Evolutionary conservation across 1,284 basidiomycete genomes (phyloP).

Genomic region (Ceratobasidium theobromae): DNA sequence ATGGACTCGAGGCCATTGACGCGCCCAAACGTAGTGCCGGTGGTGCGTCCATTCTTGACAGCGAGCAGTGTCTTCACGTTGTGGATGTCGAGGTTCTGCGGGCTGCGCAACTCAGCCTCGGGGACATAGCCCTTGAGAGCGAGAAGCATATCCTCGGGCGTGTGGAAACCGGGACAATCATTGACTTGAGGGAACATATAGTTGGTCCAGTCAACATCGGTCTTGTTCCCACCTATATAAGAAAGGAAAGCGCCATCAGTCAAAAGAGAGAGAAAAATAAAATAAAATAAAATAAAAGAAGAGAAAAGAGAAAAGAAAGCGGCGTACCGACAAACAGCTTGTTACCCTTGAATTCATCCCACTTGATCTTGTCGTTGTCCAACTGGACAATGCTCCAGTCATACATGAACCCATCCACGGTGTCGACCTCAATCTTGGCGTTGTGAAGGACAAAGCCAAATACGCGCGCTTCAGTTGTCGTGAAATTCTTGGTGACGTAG

Average conservation of each 20-base stretch:
- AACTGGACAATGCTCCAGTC: conserved; percentile 35
- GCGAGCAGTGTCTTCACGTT: conserved; percentile 42
- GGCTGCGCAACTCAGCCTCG: conserved; percentile 41
- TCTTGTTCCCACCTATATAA: conserved; percentile 36
- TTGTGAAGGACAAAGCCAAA: conserved; percentile 31
- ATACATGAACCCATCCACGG: conserved; percentile 32
- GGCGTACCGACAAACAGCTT: conserved; percentile 41
- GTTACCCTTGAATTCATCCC: conserved; percentile 29
- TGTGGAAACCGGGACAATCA: conserved; percentile 37
- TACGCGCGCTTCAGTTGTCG: conserved; percentile 24
- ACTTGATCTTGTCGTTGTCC: conserved; percentile 31
- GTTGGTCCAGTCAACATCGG: conserved; percentile 39
- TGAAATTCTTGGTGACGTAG: conserved; percentile 26
- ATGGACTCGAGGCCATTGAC: conserved; percentile 34
- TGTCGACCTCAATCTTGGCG: conserved; percentile 40
- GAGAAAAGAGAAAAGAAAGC: conserved; percentile 30
- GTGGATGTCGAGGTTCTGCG: conserved; percentile 39
- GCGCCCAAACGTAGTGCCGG: conserved; percentile 41
- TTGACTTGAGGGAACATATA: conserved; percentile 42
- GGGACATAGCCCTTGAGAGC: conserved; percentile 39
- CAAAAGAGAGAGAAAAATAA: conserved; percentile 22
- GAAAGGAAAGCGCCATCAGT: conserved; percentile 30
- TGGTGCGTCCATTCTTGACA: conserved; percentile 44
- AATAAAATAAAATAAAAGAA: conserved; percentile 33
- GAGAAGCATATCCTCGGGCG: conserved; percentile 42